phyloP scores from a whole-genome alignment of 495 filamentous ascomycete species.

The Articulospora tetracladia region DNA sequence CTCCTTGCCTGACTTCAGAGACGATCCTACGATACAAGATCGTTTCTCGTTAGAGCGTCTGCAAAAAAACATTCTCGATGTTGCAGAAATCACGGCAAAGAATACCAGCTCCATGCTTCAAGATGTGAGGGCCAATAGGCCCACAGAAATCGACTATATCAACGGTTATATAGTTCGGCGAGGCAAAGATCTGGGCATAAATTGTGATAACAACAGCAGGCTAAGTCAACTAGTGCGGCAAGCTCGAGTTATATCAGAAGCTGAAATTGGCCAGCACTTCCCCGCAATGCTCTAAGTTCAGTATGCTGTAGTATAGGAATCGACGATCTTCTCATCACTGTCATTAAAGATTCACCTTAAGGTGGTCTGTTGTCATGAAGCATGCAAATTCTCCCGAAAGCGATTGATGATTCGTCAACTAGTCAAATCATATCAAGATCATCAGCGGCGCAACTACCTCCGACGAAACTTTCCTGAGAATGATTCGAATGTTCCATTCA shows the following conservation, averaged over 20 bases:
- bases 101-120: constrained; percentile 82
- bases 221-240: constrained; percentile 35
- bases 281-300: too few species aligned
- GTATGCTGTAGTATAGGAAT: too few species aligned
- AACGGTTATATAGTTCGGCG: constrained; percentile 76
- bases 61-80: constrained; percentile 48
- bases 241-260: constrained; percentile 24
- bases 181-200: constrained; percentile 62
- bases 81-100: constrained; percentile 56
- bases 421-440: too few species aligned
- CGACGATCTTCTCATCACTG: too few species aligned
- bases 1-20: constrained; percentile 24
- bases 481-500: too few species aligned
- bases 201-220: constrained; percentile 56
- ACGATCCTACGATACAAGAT: constrained; percentile 8
- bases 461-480: too few species aligned
- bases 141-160: constrained; percentile 77
- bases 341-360: too few species aligned
- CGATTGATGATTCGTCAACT: too few species aligned
- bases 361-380: too few species aligned
- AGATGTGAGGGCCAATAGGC: constrained; percentile 57
- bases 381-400: too few species aligned
- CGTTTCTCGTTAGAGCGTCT: constrained; percentile 57
- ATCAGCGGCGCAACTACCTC: too few species aligned
- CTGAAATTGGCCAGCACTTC: not conserved